Base-by-base conservation (phyloP, 2,329 filamentous ascomycete genomes). In the Ceratocystis huliohia region DNA sequence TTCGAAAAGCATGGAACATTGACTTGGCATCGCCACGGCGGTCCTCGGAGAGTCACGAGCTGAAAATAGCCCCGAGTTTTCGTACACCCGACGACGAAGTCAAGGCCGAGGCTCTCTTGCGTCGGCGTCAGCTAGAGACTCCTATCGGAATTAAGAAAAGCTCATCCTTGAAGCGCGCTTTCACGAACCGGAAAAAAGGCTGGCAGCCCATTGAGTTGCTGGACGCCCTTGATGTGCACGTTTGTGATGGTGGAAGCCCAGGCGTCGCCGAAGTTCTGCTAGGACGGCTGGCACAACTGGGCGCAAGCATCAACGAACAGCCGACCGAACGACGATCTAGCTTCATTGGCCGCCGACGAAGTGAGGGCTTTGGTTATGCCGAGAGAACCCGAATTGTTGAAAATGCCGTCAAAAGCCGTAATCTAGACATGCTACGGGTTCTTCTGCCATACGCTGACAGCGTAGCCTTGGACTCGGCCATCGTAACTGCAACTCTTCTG, bases 181-280 rank as follows among this genome's bases (percentile, higher is more conserved):
- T 80, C 68, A 77, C 75, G 0, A 78, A 76, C 68, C 80, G 77
- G 68, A 79, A 75, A 70, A 82, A 82, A 71, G 71, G 75, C 53
- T 82, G 79, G 78, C 80, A 83, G 33, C 76, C 80, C 10, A 78
- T 76, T 56, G 79, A 84, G 69, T 77, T 84, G 22, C 79, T 83
- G 63, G 78, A 80, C 62, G 78, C 79, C 15, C 75, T 85, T 64
- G 74, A 79, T 61, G 74, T 75, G 53, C 81, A 82, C 70, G 76
- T 84, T 66, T 73, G 75, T 45, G 80, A 78, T 61, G 74, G 73
- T 17, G 81, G 82, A 13, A 78, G 80, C 0, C 77, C 82, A 0
- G 82, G 79, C 7, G 78, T 84, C 3, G 82, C 81, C n/a, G 80
- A 84, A 70, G 80, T 80, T 0, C 75, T 85, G 28, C 78, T 84